Evolutionary conservation across 2,329 filamentous ascomycete genomes (phyloP).

Genomic region (Tolypocladium paradoxum): DNA sequence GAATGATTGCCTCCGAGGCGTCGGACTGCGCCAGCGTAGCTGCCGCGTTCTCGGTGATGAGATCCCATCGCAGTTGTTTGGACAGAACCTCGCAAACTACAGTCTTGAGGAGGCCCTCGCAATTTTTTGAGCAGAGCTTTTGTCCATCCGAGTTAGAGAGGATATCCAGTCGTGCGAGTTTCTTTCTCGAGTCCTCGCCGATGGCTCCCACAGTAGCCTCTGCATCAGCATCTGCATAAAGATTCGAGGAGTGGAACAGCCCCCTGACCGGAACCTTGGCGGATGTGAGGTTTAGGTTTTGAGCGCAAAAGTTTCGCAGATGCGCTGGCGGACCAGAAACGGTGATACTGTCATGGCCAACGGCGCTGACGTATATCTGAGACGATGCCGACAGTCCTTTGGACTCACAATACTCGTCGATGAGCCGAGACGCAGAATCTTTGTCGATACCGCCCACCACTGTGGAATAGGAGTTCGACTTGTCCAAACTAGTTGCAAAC

Average conservation of each 20-base stretch:
- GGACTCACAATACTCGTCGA: background rate
- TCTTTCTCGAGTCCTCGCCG: too few species aligned
- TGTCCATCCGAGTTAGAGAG: background rate
- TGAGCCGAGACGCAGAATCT: background rate
- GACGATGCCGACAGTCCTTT: background rate
- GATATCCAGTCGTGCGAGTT: background rate
- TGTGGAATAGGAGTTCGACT: background rate
- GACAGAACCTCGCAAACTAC: background rate
- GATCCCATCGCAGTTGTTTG: constrained; percentile 1
- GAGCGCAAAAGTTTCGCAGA: background rate
- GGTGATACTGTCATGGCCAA: background rate
- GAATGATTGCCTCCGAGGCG: background rate
- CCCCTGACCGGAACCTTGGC: background rate
- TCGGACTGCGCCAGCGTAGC: background rate
- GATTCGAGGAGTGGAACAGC: background rate
- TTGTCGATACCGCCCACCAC: background rate
- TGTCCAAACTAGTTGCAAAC: background rate
- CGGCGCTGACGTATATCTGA: background rate
- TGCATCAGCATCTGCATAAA: background rate
- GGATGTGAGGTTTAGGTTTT: background rate
- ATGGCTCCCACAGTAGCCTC: background rate
- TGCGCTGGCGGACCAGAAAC: background rate
- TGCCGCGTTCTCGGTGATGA: background rate
- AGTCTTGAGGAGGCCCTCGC: background rate
- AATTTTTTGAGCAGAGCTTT: background rate